phyloP scores from a whole-genome alignment of 2,329 filamentous ascomycete genomes.

The Colletotrichum navitas region DNA sequence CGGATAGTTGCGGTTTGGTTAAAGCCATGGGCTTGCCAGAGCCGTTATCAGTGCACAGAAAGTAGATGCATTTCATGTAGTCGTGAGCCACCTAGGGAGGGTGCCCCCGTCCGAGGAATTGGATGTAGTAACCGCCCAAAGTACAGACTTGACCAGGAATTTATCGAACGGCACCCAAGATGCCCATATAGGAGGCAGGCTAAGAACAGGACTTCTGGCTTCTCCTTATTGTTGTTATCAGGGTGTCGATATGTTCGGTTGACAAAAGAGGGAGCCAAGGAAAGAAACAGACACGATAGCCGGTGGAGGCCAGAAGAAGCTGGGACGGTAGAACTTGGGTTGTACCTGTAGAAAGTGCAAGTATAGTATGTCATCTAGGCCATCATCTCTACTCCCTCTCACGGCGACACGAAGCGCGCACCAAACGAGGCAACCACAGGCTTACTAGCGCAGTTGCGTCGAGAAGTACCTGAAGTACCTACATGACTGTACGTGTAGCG shows the following conservation, averaged over 20 bases:
- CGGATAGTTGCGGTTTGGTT: slow-evolving; percentile 3
- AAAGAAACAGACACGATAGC: background rate
- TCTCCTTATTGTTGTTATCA: background rate
- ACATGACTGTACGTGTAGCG: too few species aligned
- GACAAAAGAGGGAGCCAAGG: background rate
- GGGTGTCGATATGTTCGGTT: background rate
- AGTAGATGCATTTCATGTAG: background rate
- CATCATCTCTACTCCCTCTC: background rate
- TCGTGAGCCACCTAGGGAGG: background rate
- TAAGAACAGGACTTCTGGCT: background rate
- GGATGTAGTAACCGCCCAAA: background rate
- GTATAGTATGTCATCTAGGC: background rate
- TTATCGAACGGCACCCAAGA: background rate
- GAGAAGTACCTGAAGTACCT: background rate
- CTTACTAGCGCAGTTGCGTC: slow-evolving; percentile 13
- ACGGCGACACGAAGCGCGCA: background rate
- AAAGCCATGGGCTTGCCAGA: slow-evolving; percentile 10
- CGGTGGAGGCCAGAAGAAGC: background rate
- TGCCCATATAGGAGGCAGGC: background rate
- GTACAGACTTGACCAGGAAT: background rate
- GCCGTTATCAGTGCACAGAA: background rate
- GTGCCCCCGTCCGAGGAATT: too few species aligned
- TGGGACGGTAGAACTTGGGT: too few species aligned
- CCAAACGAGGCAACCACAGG: slow-evolving; percentile 19
- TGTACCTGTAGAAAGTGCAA: too few species aligned